phyloP scores from a whole-genome alignment of 148 eudicot species.

The Vaccinium myrtillus region DNA sequence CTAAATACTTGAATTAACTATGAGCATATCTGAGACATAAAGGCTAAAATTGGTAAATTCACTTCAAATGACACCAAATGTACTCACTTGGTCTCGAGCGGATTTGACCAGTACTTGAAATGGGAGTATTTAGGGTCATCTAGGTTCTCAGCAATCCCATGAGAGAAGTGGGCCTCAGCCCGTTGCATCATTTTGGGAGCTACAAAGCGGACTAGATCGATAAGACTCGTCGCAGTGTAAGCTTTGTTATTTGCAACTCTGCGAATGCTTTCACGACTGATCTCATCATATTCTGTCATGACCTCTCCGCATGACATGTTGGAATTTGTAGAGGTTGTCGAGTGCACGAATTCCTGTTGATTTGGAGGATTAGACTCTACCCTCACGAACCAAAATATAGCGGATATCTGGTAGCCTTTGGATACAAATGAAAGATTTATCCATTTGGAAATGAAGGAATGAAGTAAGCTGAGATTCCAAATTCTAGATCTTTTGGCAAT shows the following conservation, averaged over 20 bases:
- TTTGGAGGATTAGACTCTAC: neutral
- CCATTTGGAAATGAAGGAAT: neutral
- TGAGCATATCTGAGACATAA: neutral
- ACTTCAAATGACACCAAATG: neutral
- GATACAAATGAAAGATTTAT: neutral
- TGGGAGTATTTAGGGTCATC: constrained; percentile 45
- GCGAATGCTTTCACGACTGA: constrained; percentile 32
- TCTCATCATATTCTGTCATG: constrained; percentile 46
- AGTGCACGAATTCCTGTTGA: constrained; percentile 24
- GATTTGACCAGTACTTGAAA: constrained; percentile 56
- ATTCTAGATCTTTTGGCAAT: neutral
- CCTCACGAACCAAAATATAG: neutral
- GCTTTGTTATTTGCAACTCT: constrained; percentile 37
- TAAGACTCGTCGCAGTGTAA: constrained; percentile 34
- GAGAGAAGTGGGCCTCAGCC: constrained; percentile 55
- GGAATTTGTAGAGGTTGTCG: constrained; percentile 21
- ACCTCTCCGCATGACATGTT: constrained; percentile 29
- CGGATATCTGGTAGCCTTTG: neutral
- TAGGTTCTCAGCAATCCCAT: constrained; percentile 45
- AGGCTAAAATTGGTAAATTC: neutral
- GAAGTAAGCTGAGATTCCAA: neutral
- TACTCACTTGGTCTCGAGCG: constrained; percentile 49
- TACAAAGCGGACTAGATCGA: constrained; percentile 36
- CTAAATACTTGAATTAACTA: neutral
- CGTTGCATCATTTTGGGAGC: constrained; percentile 57